Conservation (phyloP, 1,284 basidiomycete genomes). For the Rhodotorula sp. region DNA sequence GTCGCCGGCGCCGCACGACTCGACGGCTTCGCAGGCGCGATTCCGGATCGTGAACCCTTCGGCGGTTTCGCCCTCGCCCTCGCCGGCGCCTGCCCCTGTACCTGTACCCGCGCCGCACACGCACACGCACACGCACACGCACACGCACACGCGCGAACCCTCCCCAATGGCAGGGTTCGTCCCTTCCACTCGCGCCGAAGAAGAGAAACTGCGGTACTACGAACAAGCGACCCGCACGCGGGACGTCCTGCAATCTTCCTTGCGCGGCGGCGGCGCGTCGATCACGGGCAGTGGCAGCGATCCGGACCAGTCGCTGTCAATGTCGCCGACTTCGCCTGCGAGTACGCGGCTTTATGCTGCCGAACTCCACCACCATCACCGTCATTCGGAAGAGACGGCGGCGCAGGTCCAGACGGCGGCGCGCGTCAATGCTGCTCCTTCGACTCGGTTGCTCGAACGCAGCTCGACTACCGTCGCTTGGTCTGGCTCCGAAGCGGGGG, state of each 20-base stretch:
- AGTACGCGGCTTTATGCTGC: not conserved
- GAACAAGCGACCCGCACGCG: slow-evolving; percentile 18
- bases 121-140: not conserved
- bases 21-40: not conserved
- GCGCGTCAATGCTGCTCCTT: not conserved
- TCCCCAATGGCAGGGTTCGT: not conserved
- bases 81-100: not conserved
- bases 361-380: not conserved
- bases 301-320: not conserved
- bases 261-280: not conserved
- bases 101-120: slow-evolving; percentile 1
- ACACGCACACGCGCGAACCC: not conserved
- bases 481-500: slow-evolving; percentile 24
- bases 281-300: not conserved
- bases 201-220: slow-evolving; percentile 24
- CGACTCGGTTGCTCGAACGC: not conserved
- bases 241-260: slow-evolving; percentile 15
- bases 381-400: not conserved
- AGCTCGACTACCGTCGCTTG: slow-evolving; percentile 18
- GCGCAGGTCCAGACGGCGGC: not conserved
- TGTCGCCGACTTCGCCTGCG: not conserved
- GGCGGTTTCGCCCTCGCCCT: not conserved
- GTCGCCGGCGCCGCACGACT: not conserved
- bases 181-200: slow-evolving; percentile 8
- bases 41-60: not conserved